A percentile compares a stretch with the other conserved stretches of the same genome.
phyloP scores from a whole-genome alignment of 2,329 filamentous ascomycete species.

The Myotisia sp. region DNA sequence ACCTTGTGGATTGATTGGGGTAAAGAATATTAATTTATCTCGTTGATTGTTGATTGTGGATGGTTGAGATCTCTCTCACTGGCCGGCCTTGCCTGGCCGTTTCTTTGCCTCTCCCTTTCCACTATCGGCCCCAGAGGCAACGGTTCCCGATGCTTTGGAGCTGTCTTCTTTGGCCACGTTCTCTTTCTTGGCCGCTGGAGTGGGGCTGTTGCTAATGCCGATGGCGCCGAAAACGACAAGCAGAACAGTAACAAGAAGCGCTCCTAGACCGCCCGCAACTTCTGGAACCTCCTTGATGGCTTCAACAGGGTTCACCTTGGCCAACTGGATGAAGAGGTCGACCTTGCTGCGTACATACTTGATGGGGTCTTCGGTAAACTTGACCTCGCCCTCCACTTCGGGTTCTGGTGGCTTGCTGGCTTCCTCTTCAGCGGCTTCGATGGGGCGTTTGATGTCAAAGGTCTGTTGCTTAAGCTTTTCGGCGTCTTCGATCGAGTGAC shows the following conservation, averaged over 20 bases:
- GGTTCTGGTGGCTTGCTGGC: conserved; percentile 61
- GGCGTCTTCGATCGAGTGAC: conserved; percentile 88
- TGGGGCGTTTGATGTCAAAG: conserved; percentile 72
- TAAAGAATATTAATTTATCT: no score
- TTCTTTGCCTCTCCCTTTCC: conserved; percentile 56
- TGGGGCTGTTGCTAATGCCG: conserved; percentile 44
- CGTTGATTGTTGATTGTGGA: no score
- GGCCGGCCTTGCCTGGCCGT: conserved; percentile 28
- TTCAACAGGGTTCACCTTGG: conserved; percentile 65
- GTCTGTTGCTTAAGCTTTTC: conserved; percentile 78
- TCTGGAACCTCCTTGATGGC: conserved; percentile 84
- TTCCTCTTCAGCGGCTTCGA: conserved; percentile 68
- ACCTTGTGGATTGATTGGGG: no score
- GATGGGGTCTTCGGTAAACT: conserved; percentile 83
- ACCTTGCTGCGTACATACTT: conserved; percentile 82
- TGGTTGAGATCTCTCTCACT: not conserved
- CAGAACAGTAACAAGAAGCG: conserved; percentile 54
- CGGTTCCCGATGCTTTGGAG: conserved; percentile 42
- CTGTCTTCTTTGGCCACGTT: conserved; percentile 61
- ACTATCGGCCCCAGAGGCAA: conserved; percentile 52
- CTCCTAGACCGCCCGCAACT: conserved; percentile 66
- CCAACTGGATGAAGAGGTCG: conserved; percentile 76
- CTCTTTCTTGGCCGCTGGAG: conserved; percentile 57
- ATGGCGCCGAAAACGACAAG: conserved; percentile 56
- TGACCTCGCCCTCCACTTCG: conserved; percentile 50